Base-by-base conservation (phyloP, 202 grass and related monocot species). In the Carex arenaria region DNA sequence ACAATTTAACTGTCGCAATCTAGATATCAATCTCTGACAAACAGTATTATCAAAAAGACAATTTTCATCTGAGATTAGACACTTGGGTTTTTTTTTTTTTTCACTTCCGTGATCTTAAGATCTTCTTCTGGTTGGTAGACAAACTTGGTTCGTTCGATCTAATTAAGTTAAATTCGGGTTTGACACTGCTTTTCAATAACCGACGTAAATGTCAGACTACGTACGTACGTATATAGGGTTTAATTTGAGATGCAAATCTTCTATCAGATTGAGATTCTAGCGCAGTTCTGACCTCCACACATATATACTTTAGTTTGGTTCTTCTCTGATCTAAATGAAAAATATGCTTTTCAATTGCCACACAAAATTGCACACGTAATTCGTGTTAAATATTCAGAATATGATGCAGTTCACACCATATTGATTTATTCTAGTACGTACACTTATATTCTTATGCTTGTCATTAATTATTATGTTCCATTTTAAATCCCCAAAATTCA, bases 1-100 rank as follows among this genome's bases (percentile, higher is more conserved):
- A 73, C 70, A 73, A 73, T 73, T 14, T 17, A 54, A 17, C 47
- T 74, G 47, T 74, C 71, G 45, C 71, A 30, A 54, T 74, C 42
- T 22, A 75, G 22, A 75, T 54, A 68, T 49, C 31, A 54, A 75
- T 31, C 4, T 17, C 72, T 55, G 72, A 75, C 72, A 55, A 32
- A 55, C 13, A 55, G 26, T 49, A 75, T 32, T 75, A 13, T 73
- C 4, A 12, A 73, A 74, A 71, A 52, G 4, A 52, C 43, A 74
- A 15, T 15, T 20, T 52, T 28, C 70, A 73, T 74, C 47, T 55
- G 49, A 75, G 23, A 53, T 55, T 9, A 32, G 22, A 47, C 72
- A 54, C 14, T 18, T 30, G 38, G 38, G 12, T 11, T 49, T 42
- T 40, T 1, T 40, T 6, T 36, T 4, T 22, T 12, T 72, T 0